Percentiles rank a stretch among this genome's conserved stretches.
phyloP scores from a whole-genome alignment of 2,329 filamentous ascomycete genomes.

The Trichophyton verrucosum region DNA sequence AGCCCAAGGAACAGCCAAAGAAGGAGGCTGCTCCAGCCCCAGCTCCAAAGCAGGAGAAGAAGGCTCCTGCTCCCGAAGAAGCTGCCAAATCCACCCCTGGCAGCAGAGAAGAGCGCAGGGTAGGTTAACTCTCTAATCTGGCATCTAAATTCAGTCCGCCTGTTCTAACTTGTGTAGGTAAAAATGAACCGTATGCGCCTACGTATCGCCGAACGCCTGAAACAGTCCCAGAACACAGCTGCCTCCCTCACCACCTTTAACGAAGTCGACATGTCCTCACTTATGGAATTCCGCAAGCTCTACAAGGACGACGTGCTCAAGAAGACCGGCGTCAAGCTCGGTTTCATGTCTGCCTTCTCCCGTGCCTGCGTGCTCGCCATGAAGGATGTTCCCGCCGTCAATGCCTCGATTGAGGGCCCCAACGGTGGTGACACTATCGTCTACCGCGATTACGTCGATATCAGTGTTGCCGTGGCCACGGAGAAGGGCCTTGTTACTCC shows the following conservation, averaged over 20 bases:
- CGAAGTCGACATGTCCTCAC: conserved; percentile 94
- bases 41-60: conserved; percentile 17
- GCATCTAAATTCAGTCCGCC: background rate
- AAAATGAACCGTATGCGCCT: conserved; percentile 99
- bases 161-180: conserved; percentile 44
- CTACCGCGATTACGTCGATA: conserved; percentile 95
- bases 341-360: conserved; percentile 99
- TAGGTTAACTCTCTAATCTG: conserved; percentile 37
- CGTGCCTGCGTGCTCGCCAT: conserved; percentile 82
- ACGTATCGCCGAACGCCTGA: conserved; percentile 90
- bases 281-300: conserved; percentile 93
- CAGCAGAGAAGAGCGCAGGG: conserved; percentile 74
- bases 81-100: conserved; percentile 40
- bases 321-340: conserved; percentile 92
- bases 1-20: conserved; percentile 19
- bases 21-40: conserved; percentile 5
- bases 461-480: conserved; percentile 92
- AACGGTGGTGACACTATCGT: conserved; percentile 95
- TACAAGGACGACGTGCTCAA: conserved; percentile 96
- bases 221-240: conserved; percentile 98
- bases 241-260: conserved; percentile 97
- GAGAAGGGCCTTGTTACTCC: conserved; percentile 96
- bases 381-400: conserved; percentile 87
- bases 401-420: conserved; percentile 92
- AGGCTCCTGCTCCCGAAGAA: conserved; percentile 16